Evolutionary conservation across 2,329 filamentous ascomycete species (phyloP).

Genomic region (Colletotrichum filicis): DNA sequence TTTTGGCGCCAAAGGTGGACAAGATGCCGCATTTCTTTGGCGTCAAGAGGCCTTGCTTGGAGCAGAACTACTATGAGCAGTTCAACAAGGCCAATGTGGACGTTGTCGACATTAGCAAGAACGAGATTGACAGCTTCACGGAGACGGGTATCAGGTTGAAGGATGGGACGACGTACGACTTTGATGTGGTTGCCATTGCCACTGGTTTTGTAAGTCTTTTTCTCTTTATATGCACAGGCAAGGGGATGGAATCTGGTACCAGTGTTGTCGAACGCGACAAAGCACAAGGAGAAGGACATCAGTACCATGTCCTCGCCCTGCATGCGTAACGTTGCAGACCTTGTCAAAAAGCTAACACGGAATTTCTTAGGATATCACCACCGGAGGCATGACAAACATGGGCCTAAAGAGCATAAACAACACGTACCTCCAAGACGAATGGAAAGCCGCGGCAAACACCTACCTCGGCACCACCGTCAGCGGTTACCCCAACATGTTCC

Average conservation of each 20-base stretch:
- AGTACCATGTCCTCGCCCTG: not conserved
- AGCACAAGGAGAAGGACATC: not conserved
- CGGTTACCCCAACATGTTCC: slow-evolving; percentile 63
- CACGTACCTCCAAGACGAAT: slow-evolving; percentile 53
- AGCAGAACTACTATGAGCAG: slow-evolving; percentile 57
- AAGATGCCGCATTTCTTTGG: slow-evolving; percentile 66
- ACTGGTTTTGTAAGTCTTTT: slow-evolving; percentile 55
- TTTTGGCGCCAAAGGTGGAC: slow-evolving; percentile 58
- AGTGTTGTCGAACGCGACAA: not conserved
- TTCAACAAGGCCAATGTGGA: slow-evolving; percentile 57
- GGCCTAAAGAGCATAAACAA: slow-evolving; percentile 53
- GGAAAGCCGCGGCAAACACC: slow-evolving; percentile 52
- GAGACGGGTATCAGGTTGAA: slow-evolving; percentile 52
- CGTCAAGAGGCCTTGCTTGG: slow-evolving; percentile 59
- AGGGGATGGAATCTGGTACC: not conserved
- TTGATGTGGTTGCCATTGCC: slow-evolving; percentile 57
- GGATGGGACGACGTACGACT: slow-evolving; percentile 53
- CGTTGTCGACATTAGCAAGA: slow-evolving; percentile 53
- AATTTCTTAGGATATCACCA: slow-evolving; percentile 9
- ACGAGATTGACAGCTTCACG: slow-evolving; percentile 52
- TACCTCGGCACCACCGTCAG: slow-evolving; percentile 56
- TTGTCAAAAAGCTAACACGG: not conserved
- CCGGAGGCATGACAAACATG: slow-evolving; percentile 54
- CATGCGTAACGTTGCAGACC: not conserved
- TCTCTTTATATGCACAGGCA: not conserved